Conservation (phyloP, 225 moss, liverwort and hornwort genomes). For the Sphagnum contortum region DNA sequence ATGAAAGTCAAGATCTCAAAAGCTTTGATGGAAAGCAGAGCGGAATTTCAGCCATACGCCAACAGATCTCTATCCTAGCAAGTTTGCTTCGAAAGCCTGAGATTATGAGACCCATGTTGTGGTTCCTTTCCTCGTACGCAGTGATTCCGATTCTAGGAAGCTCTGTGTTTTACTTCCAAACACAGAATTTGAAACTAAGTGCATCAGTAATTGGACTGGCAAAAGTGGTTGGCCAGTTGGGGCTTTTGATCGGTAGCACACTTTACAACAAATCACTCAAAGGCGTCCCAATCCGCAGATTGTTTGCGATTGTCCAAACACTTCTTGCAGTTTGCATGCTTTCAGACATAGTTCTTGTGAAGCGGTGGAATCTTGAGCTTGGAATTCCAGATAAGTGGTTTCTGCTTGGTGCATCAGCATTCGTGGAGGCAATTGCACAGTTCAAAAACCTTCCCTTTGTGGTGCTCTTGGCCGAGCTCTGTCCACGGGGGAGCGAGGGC, state of each 20-base stretch:
- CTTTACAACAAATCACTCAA: slow-evolving; percentile 53
- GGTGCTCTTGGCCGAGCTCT: slow-evolving; percentile 49
- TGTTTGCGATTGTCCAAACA: slow-evolving; percentile 51
- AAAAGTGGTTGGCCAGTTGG: slow-evolving; percentile 57
- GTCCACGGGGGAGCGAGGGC: slow-evolving; percentile 65
- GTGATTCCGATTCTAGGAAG: slow-evolving; percentile 59
- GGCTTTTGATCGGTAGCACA: slow-evolving; percentile 41
- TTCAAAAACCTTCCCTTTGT: slow-evolving; percentile 69
- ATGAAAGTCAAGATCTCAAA: slow-evolving; percentile 20
- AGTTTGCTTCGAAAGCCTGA: slow-evolving; percentile 36
- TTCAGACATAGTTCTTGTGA: slow-evolving; percentile 60
- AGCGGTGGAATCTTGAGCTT: slow-evolving; percentile 41
- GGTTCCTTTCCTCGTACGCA: slow-evolving; percentile 68
- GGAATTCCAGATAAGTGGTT: slow-evolving; percentile 63
- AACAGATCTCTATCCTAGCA: slow-evolving; percentile 29
- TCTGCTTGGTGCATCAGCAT: slow-evolving; percentile 49
- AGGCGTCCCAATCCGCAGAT: slow-evolving; percentile 32
- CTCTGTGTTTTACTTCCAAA: slow-evolving; percentile 60
- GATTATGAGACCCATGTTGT: slow-evolving; percentile 43
- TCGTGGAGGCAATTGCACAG: slow-evolving; percentile 67
- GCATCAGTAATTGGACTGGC: slow-evolving; percentile 48
- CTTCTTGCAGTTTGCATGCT: slow-evolving; percentile 69
- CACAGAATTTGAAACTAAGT: slow-evolving; percentile 33
- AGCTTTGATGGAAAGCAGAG: slow-evolving; percentile 2
- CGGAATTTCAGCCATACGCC: slow-evolving; percentile 18